These are phyloP conservation scores for Nectriaceae sp. DNA, from an alignment of 2,329 filamentous ascomycete species.

Conservation along the genomic window DNA sequence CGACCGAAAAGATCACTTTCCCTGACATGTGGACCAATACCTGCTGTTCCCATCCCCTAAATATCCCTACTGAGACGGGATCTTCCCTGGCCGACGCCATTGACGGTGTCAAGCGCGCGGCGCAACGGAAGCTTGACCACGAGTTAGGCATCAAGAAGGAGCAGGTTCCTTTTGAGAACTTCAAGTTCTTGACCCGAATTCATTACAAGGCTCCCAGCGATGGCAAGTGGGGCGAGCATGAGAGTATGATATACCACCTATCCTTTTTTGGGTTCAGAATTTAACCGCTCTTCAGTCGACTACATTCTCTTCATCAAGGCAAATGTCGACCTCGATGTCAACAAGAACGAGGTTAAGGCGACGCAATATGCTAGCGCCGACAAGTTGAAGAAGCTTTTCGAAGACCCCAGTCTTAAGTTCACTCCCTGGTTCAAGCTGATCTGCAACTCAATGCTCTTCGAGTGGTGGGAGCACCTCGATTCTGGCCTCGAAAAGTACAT, in stretches of 20 bases:
- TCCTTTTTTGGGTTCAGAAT: constrained; percentile 11
- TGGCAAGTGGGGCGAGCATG: constrained; percentile 98
- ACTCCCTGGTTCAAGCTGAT: constrained; percentile 99
- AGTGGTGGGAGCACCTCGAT: constrained; percentile 93
- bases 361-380: constrained; percentile 82
- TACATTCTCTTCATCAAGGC: constrained; percentile 99
- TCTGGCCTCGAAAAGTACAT: constrained; percentile 80
- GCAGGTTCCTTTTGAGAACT: constrained; percentile 89
- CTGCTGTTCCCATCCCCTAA: constrained; percentile 96
- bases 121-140: constrained; percentile 90
- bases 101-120: constrained; percentile 85
- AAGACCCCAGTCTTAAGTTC: constrained; percentile 78
- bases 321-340: constrained; percentile 80
- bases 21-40: constrained; percentile 99
- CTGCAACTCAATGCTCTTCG: constrained; percentile 94
- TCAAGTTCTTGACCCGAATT: constrained; percentile 92
- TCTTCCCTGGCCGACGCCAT: constrained; percentile 77
- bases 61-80: constrained; percentile 89
- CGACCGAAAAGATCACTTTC: constrained; percentile 97
- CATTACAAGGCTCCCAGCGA: constrained; percentile 98
- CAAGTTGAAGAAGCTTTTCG: constrained; percentile 82
- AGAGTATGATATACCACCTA: constrained; percentile 65
- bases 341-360: constrained; percentile 86
- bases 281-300: constrained; percentile 64
- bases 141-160: constrained; percentile 88